Base-by-base conservation (phyloP, 176 grass and related monocot species). In the Carex myosuroides region DNA sequence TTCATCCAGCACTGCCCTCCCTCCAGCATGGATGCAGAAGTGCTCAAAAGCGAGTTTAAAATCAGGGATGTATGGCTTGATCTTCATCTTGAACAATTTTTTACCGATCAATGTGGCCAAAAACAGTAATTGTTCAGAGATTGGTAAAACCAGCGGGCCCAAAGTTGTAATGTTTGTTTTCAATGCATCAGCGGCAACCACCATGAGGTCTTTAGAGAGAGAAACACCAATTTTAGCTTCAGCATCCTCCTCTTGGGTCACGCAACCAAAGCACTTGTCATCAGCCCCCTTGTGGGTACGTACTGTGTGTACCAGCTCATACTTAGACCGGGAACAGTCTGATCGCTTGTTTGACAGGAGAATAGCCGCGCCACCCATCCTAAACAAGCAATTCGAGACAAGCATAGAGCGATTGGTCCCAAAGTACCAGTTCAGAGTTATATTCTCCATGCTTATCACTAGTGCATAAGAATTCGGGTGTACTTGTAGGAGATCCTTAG, bases 101-200 rank as follows among this genome's bases (percentile, higher is more conserved):
- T 82, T 90, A 4, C 60, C 92, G 6, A 86, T 52, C 79, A 97
- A 56, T 17, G 94, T 92, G 2, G 85, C 86, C 33, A 89, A 14
- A 86, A 97, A 97, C 13, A 94, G 39, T 10, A 97, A 84, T 81
- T 97, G 94, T 87, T 97, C 94, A 0, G 91, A 94, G 60, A 94
- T 3, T 1, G 94, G 94, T 33, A 97, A 74, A 37, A 97, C 94
- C 0, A 97, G 89, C 3, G 94, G 94, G 0, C 94, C 94, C 0
- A 98, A 86, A 1, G 95, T 98, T 0, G 95, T 98, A 87, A 98
- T 98, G 89, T 98, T 98, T 26, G 95, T 98, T 87, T 98, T 98
- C 11, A 98, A 84, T 4, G 95, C 95, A 16, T 98, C 92, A n/a
- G 90, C 95, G 4, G 92, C 95, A 5, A 98, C 95, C 6, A 84